Evolutionary conservation across 345 rosid species (phyloP), one percentile per base, ranked within the genome.

Genomic region (Reutealis trisperma): DNA sequence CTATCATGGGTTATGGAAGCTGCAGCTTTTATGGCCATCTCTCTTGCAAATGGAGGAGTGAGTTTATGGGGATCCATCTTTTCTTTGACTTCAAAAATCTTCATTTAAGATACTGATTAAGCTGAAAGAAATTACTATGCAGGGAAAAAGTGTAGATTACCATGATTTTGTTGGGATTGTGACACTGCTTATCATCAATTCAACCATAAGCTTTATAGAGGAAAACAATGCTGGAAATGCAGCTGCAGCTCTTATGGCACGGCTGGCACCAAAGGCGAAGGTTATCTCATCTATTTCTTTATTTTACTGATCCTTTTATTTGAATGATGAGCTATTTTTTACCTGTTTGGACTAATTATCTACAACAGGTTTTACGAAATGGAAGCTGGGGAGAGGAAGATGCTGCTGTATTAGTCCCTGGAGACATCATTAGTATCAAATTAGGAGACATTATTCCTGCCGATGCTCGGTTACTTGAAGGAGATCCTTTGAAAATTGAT

Each of bases 211-310:
- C 59, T 88, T 88, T 67, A 57, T 85, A 42, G 91, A 88, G 74
- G 91, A 88, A 85, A 86, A 86, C 67, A 88, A 86, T 72, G 91
- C 91, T 47, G 87, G 91, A 76, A 88, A 88, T 71, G 91, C 91
- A 0, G 88, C 91, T 9, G 88, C 91, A 24, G 89, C 88, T 67
- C 85, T 86, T 44, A 86, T 88, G 91, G 91, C 89, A 51, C 83
- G 91, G 19, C 77, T 88, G 42, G 91, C 91, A 63, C 89, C 89
- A 4, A 86, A 85, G 79, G 88, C 89, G 5, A 86, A 88, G 89
- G 89, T 85, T 47, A 54, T 2, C n/a, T 3, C 21, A 18, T 27
- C 10, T 15, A 63, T 30, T 24, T 24, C 64, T 11, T 24, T 27
- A 15, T 1, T 41, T 63, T 32, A 41, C 9, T 21, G 12, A 58